These are phyloP conservation scores for Trifolium repens DNA, from an alignment of 306 rosid species.

Conservation along the genomic window DNA sequence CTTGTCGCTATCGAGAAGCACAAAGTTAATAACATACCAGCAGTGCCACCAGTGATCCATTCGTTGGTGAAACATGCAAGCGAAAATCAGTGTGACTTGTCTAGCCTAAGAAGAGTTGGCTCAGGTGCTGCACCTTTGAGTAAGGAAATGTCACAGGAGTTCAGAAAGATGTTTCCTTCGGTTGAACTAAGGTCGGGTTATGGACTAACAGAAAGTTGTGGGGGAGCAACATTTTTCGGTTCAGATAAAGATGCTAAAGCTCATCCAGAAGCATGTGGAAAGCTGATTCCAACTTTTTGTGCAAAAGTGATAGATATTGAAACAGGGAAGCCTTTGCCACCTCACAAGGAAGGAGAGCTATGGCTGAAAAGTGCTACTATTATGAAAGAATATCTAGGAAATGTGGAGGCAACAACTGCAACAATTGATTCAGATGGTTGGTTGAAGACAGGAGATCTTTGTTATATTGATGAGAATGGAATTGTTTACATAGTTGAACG, in stretches of 20 bases:
- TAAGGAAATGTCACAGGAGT: constrained; percentile 62
- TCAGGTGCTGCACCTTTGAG: constrained; percentile 94
- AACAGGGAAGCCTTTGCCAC: constrained; percentile 65
- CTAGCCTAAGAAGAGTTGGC: constrained; percentile 65
- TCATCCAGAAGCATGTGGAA: constrained; percentile 63
- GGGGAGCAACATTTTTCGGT: constrained; percentile 54
- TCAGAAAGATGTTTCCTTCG: constrained; percentile 82
- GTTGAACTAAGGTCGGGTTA: constrained; percentile 81
- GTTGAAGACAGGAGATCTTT: constrained; percentile 89
- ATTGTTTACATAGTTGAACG: constrained; percentile 68
- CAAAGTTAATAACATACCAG: constrained; percentile 67
- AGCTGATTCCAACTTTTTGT: constrained; percentile 61
- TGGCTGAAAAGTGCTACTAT: constrained; percentile 75
- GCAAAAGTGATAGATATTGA: constrained; percentile 72
- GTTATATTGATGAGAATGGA: constrained; percentile 74
- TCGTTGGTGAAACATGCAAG: constrained; percentile 64
- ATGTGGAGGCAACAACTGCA: constrained; percentile 67
- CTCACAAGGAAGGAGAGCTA: constrained; percentile 74
- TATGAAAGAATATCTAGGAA: constrained; percentile 83
- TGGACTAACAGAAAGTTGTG: constrained; percentile 83
- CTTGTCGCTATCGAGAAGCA: constrained; percentile 61
- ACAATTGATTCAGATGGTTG: constrained; percentile 71
- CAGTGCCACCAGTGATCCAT: constrained; percentile 88
- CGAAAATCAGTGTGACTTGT: constrained; percentile 51
- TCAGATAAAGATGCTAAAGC: constrained; percentile 56